Conservation (phyloP, 192 early-diverging fungal genomes). For the Phlyctochytrium arcticum region DNA sequence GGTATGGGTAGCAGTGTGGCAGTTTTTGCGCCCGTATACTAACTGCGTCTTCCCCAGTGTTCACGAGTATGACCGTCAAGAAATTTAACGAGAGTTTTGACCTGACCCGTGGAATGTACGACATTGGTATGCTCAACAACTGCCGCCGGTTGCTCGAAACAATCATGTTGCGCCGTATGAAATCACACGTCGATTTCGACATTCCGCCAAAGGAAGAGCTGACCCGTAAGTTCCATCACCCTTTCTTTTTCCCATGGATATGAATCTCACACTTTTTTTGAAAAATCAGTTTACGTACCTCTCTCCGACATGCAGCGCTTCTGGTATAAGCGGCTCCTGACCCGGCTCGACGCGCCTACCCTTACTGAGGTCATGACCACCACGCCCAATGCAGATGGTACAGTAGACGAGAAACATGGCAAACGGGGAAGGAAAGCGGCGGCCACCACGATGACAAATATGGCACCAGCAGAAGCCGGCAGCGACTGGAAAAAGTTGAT, state of each 20-base stretch:
- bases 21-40: neutral
- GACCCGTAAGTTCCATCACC: conserved; percentile 12
- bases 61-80: conserved; percentile 28
- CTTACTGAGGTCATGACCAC: conserved; percentile 30
- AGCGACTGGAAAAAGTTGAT: conserved; percentile 35
- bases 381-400: neutral
- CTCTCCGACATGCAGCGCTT: conserved; percentile 31
- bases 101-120: conserved; percentile 26
- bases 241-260: neutral
- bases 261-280: neutral
- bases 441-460: neutral
- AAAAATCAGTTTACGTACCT: conserved; percentile 35
- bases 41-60: conserved; percentile 34
- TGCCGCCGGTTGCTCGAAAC: conserved; percentile 31
- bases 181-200: conserved; percentile 34
- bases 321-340: conserved; percentile 43
- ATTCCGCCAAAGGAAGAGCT: conserved; percentile 44
- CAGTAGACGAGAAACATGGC: neutral
- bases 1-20: neutral
- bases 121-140: conserved; percentile 21
- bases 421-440: neutral
- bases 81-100: conserved; percentile 32
- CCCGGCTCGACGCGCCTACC: conserved; percentile 30
- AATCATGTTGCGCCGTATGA: conserved; percentile 40
- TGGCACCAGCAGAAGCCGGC: conserved; percentile 9